These are phyloP conservation scores for Cyphellophora attinorum DNA, from an alignment of 2,329 filamentous ascomycete genomes.

Conservation along the genomic window DNA sequence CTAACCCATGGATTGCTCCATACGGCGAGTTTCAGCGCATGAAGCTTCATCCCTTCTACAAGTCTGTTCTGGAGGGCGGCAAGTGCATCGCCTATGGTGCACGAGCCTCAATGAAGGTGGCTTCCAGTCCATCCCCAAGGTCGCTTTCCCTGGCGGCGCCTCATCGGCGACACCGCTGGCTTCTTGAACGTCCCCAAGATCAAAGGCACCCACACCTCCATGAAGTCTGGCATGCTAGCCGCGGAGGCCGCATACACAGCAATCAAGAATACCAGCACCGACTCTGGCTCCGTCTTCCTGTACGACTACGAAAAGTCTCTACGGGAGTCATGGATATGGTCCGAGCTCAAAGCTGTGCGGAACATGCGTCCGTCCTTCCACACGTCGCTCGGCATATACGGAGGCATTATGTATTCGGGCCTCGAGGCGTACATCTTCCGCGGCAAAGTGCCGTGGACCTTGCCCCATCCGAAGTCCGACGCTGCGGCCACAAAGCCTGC, in stretches of 20 bases:
- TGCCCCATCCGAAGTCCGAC: slow-evolving; percentile 75
- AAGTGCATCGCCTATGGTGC: slow-evolving; percentile 97
- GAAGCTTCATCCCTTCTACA: slow-evolving; percentile 93
- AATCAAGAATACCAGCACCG: slow-evolving; percentile 42
- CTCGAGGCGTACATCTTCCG: slow-evolving; percentile 82
- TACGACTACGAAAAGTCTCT: slow-evolving; percentile 90
- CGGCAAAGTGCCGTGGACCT: slow-evolving; percentile 81
- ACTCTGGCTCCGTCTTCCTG: slow-evolving; percentile 67
- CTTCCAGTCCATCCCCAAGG: slow-evolving; percentile 95
- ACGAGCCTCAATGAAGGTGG: slow-evolving; percentile 87
- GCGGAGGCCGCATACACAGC: slow-evolving; percentile 83
- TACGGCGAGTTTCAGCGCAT: slow-evolving; percentile 97
- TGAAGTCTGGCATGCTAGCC: slow-evolving; percentile 94
- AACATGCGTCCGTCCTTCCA: slow-evolving; percentile 98
- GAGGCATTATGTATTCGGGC: slow-evolving; percentile 85
- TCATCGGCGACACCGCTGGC: slow-evolving; percentile 92
- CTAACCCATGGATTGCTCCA: slow-evolving; percentile 91
- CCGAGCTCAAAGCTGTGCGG: slow-evolving; percentile 85
- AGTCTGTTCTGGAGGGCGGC: slow-evolving; percentile 77
- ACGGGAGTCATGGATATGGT: slow-evolving; percentile 81
- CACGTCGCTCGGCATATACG: slow-evolving; percentile 73
- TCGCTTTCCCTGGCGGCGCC: slow-evolving; percentile 91
- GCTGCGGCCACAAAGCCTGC: slow-evolving; percentile 70
- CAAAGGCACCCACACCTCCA: slow-evolving; percentile 95
- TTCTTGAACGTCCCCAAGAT: slow-evolving; percentile 98